Base-by-base conservation (phyloP, 305 asterid genomes). In the Rubia balearica region DNA sequence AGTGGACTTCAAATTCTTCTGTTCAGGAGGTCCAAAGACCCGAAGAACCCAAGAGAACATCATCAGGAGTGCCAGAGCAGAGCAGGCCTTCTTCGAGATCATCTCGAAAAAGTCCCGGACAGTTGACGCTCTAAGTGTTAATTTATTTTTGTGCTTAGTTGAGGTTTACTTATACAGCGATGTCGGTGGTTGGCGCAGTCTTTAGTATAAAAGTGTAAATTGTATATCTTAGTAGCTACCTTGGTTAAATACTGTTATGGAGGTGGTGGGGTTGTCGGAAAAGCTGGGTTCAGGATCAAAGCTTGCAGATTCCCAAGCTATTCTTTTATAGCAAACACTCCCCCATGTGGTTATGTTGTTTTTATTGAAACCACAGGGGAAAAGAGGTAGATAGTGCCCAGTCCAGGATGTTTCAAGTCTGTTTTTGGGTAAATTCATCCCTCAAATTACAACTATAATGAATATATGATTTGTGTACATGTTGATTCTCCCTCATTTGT, bases 271-370 rank as follows among this genome's bases (percentile, higher is more conserved):
- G 73, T 67, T 51, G 79, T 76, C 64, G 85, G 86, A 53, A 53
- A 78, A 72, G 71, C 72, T 79, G 81, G 83, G 82, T 77, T 81
- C 72, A 48, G 40, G 74, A 43, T 56, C 38, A 49, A 33, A 57
- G 74, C 72, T 67, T 66, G 74, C 74, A 53, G 33, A 70, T 38
- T 77, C 48, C 66, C 68, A 51, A 61, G 77, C 70, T 51, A 81
- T 81, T 83, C 83, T 84, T 86, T 78, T 75, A 69, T 70, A 65
- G 66, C 61, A 69, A 64, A 70, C 81, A 68, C 55, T 51, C 41
- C 74, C 82, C 90, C 88, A 77, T 80, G 82, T 89, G 94, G 98
- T 89, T 87, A 70, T 83, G 87, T 85, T 89, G 85, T 86, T 86
- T 88, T 86, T 81, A 78, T 82, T 83, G 84, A 77, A 83, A 83